Evolutionary conservation across 805 yeast genomes (phyloP).

Genomic region (Hanseniaspora lindneri): DNA sequence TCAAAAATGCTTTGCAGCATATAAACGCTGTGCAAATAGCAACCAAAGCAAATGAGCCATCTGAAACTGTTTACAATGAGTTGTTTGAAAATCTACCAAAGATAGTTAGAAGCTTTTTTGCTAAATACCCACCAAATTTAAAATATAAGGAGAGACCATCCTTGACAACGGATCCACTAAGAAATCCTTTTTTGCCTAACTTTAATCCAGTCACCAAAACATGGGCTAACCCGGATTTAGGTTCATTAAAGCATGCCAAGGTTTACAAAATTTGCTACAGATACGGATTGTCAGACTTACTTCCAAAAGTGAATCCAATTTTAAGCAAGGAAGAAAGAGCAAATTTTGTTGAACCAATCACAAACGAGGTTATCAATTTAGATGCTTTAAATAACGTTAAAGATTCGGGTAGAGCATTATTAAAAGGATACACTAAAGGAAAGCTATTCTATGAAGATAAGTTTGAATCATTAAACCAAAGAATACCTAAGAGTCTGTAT

Average conservation of each 20-base stretch:
- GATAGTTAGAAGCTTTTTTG: conserved; percentile 60
- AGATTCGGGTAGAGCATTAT: conserved; percentile 45
- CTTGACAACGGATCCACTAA: conserved; percentile 50
- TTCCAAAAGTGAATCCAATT: conserved; percentile 37
- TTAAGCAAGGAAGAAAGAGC: conserved; percentile 23
- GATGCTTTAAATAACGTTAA: conserved; percentile 68
- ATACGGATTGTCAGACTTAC: conserved; percentile 64
- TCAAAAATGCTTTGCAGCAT: conserved; percentile 11
- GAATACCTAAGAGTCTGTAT: neutral
- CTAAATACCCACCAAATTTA: conserved; percentile 67
- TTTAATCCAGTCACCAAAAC: conserved; percentile 70
- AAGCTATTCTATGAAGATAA: conserved; percentile 10
- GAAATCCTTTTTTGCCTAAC: conserved; percentile 81
- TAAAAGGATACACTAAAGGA: conserved; percentile 27
- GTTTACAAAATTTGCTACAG: conserved; percentile 69
- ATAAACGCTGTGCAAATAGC: conserved; percentile 9
- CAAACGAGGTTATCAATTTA: conserved; percentile 53
- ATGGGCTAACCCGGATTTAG: conserved; percentile 66
- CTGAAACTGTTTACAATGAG: conserved; percentile 17
- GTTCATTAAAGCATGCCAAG: conserved; percentile 72
- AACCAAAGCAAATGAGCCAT: neutral
- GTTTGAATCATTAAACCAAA: neutral
- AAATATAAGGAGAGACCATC: conserved; percentile 55
- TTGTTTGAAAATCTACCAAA: conserved; percentile 53
- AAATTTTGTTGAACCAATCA: conserved; percentile 76